These are phyloP conservation scores for Aspergillus sergii DNA, from an alignment of 2,329 filamentous ascomycete genomes.

Conservation along the genomic window DNA sequence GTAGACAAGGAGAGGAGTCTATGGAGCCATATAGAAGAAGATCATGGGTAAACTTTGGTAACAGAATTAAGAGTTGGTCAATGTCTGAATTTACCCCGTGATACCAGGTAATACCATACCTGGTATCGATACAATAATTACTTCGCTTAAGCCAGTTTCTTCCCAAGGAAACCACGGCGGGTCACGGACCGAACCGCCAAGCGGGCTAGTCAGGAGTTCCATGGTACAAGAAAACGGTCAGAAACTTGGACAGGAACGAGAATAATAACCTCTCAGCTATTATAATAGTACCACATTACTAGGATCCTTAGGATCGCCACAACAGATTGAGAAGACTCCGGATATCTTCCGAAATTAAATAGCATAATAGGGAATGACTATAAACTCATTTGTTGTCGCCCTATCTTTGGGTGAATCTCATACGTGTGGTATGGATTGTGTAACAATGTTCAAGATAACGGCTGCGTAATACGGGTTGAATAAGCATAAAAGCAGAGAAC, in stretches of 20 bases:
- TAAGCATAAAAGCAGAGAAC: background rate
- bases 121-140: background rate
- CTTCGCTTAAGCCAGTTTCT: background rate
- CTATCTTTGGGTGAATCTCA: background rate
- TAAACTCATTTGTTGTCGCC: background rate
- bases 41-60: background rate
- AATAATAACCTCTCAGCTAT: background rate
- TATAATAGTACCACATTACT: background rate
- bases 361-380: background rate
- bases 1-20: background rate
- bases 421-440: background rate
- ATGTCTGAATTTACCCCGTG: background rate
- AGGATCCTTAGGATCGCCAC: background rate
- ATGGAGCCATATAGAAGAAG: background rate
- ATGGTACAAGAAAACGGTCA: slow-evolving; percentile 1
- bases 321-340: background rate
- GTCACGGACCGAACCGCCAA: slow-evolving; percentile 4
- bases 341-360: background rate
- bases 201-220: background rate
- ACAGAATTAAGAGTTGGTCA: background rate
- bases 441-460: background rate
- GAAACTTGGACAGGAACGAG: background rate
- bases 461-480: background rate
- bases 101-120: background rate
- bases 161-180: background rate